Conservation (phyloP, 2,329 filamentous ascomycete species). For the Phaeosphaeria sp. region DNA sequence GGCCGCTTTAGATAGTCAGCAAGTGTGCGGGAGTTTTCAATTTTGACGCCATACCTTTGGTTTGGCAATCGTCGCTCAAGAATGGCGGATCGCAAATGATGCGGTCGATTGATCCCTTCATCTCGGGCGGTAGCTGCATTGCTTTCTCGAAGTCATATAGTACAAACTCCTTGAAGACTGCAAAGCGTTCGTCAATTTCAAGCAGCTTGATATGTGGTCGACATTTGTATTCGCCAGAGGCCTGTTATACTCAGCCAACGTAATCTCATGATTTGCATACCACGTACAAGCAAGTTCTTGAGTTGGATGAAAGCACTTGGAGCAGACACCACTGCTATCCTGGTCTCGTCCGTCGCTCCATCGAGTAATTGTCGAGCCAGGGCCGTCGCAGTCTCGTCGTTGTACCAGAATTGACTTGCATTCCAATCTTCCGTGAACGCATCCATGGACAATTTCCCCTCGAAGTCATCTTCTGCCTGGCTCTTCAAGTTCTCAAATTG, state of each 20-base stretch:
- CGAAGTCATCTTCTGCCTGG: slow-evolving; percentile 64
- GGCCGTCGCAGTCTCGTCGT: slow-evolving; percentile 71
- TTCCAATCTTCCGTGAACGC: slow-evolving; percentile 84
- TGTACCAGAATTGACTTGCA: slow-evolving; percentile 84
- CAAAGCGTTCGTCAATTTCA: slow-evolving; percentile 77
- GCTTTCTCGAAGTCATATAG: slow-evolving; percentile 78
- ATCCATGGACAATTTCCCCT: slow-evolving; percentile 66
- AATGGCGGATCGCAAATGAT: slow-evolving; percentile 82
- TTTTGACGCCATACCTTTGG: slow-evolving; percentile 63
- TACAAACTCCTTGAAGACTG: slow-evolving; percentile 75
- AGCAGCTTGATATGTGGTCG: slow-evolving; percentile 69
- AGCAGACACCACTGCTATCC: slow-evolving; percentile 74
- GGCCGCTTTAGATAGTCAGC: slow-evolving; percentile 61
- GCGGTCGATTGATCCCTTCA: slow-evolving; percentile 71
- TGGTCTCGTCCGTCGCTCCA: slow-evolving; percentile 62
- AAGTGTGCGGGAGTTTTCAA: neutral
- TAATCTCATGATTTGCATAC: too few species aligned
- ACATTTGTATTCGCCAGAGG: slow-evolving; percentile 38
- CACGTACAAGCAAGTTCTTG: slow-evolving; percentile 70
- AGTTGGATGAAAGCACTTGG: slow-evolving; percentile 80
- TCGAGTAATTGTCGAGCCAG: slow-evolving; percentile 72
- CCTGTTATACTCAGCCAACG: slow-evolving; percentile 14
- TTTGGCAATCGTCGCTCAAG: slow-evolving; percentile 80
- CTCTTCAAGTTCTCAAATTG: slow-evolving; percentile 73
- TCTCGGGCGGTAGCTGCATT: slow-evolving; percentile 65